Evolutionary conservation across 345 rosid species (phyloP).

Genomic region (Hibiscus tridactylites): DNA sequence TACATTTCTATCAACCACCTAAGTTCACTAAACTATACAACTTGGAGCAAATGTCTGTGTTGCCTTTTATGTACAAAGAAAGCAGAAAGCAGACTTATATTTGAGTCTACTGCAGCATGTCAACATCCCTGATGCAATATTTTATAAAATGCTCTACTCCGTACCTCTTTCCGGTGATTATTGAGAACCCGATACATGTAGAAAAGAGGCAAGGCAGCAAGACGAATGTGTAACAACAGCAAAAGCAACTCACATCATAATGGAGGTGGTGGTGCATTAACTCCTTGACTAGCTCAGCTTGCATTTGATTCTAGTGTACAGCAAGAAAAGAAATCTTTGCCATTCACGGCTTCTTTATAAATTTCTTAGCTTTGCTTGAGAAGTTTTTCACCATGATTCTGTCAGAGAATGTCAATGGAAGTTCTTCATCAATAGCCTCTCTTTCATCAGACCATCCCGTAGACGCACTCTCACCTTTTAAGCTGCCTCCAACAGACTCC

Average conservation of each 20-base stretch:
- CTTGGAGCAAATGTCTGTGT: not conserved
- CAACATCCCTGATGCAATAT: not conserved
- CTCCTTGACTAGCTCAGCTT: not conserved
- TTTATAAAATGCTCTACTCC: not conserved
- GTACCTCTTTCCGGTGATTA: not conserved
- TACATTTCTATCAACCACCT: no score
- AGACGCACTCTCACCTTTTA: slow-evolving; percentile 24
- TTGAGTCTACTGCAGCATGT: not conserved
- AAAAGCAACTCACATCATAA: not conserved
- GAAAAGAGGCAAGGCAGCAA: not conserved
- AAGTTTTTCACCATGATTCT: slow-evolving; percentile 34
- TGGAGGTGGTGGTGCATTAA: not conserved
- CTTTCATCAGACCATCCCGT: slow-evolving; percentile 42
- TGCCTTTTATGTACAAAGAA: slow-evolving; percentile 1
- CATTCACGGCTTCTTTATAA: slow-evolving; percentile 25
- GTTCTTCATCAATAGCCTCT: slow-evolving; percentile 55
- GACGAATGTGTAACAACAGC: not conserved
- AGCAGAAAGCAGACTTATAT: not conserved
- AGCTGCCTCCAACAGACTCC: slow-evolving; percentile 21
- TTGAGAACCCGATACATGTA: not conserved
- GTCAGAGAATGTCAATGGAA: slow-evolving; percentile 76
- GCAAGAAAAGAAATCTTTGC: not conserved
- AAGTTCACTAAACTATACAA: no score
- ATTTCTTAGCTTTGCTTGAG: slow-evolving; percentile 52
- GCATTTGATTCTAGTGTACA: not conserved